Conservation (phyloP, 2,329 filamentous ascomycete genomes). For the Pseudonectria foliicola region DNA sequence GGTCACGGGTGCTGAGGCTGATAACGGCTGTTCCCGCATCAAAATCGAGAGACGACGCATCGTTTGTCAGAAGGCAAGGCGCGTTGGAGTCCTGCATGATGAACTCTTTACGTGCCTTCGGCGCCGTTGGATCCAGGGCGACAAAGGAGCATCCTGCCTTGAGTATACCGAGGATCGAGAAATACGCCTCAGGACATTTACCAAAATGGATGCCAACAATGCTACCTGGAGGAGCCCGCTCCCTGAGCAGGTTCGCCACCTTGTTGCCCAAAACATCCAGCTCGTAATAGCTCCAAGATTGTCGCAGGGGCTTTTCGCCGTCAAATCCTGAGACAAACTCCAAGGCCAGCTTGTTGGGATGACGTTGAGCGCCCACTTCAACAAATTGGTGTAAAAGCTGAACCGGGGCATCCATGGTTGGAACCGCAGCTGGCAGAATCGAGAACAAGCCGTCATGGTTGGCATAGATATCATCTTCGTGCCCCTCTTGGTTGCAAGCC, state of each 20-base stretch:
- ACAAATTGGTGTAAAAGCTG: slow-evolving; percentile 71
- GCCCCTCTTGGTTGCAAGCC: slow-evolving; percentile 38
- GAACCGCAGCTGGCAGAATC: slow-evolving; percentile 53
- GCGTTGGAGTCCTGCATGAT: slow-evolving; percentile 69
- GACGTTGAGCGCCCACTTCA: slow-evolving; percentile 49
- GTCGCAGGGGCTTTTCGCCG: slow-evolving; percentile 35
- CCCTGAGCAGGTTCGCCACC: slow-evolving; percentile 58
- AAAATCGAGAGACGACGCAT: slow-evolving; percentile 24
- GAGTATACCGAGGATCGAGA: slow-evolving; percentile 72
- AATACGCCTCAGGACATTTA: slow-evolving; percentile 78
- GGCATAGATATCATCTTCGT: slow-evolving; percentile 31
- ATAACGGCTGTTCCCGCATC: slow-evolving; percentile 27
- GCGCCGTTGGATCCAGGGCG: slow-evolving; percentile 70
- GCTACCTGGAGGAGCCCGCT: slow-evolving; percentile 43
- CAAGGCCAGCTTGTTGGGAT: slow-evolving; percentile 59
- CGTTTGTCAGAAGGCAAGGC: slow-evolving; percentile 52
- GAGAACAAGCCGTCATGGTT: slow-evolving; percentile 46
- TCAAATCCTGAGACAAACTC: slow-evolving; percentile 63
- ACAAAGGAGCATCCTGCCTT: slow-evolving; percentile 79
- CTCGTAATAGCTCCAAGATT: slow-evolving; percentile 66
- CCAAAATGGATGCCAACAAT: slow-evolving; percentile 75
- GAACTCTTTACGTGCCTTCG: slow-evolving; percentile 65
- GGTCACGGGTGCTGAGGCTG: slow-evolving; percentile 21
- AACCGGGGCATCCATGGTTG: slow-evolving; percentile 50
- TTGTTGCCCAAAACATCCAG: slow-evolving; percentile 65